Percentiles rank a stretch among this genome's conserved stretches.
These are phyloP conservation scores for Penicillium ochrochloron DNA, from an alignment of 495 filamentous ascomycete genomes.

Conservation along the genomic window DNA sequence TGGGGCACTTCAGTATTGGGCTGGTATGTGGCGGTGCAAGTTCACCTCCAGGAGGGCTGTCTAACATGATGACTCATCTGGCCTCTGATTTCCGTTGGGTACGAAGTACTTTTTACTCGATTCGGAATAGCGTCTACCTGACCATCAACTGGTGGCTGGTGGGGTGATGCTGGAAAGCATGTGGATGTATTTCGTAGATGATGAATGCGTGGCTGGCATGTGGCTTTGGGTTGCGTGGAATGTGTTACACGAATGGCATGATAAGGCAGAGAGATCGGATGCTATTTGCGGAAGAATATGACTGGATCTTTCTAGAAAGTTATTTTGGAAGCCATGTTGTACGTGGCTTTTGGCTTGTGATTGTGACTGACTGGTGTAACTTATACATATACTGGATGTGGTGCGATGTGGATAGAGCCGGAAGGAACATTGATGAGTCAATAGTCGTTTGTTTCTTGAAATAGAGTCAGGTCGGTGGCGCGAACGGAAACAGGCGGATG, in stretches of 20 bases:
- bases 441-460: not conserved
- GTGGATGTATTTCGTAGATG: not conserved
- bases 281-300: not conserved
- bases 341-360: conserved; percentile 8
- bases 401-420: not conserved
- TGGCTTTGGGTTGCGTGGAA: conserved; percentile 7
- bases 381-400: not conserved
- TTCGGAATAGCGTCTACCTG: conserved; percentile 2
- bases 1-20: not conserved
- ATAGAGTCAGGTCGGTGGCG: not conserved
- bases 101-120: not conserved
- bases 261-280: not conserved
- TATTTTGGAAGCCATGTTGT: not conserved
- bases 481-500: not conserved
- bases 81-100: not conserved
- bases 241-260: not conserved
- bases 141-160: not conserved
- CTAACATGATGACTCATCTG: conserved; percentile 1
- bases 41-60: not conserved
- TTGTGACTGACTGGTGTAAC: not conserved
- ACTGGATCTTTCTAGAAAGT: not conserved
- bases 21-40: conserved; percentile 3
- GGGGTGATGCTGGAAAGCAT: not conserved
- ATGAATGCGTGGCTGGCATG: conserved; percentile 8
- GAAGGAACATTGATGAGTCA: not conserved